A percentile compares a stretch with the other conserved stretches of the same genome.
Conservation (phyloP, 306 rosid species). For the Rosa rugosa region DNA sequence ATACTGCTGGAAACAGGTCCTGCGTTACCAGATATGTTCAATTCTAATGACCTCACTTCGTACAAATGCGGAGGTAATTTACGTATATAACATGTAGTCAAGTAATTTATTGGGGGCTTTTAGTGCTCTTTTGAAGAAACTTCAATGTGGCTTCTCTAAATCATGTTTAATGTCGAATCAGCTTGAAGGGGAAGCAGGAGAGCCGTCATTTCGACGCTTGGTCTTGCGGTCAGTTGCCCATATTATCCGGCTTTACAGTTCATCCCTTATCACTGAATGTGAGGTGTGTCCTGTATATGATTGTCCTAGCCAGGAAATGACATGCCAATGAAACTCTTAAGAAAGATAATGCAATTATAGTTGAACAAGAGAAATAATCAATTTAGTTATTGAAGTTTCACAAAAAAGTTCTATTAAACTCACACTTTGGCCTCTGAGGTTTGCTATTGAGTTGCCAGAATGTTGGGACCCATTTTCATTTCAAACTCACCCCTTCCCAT, state of each 20-base stretch:
- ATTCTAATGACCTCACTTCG: constrained; percentile 94
- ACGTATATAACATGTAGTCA: constrained; percentile 28
- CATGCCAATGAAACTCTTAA: constrained; percentile 17
- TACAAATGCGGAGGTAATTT: constrained; percentile 80
- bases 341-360: constrained; percentile 13
- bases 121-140: constrained; percentile 26
- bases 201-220: constrained; percentile 89
- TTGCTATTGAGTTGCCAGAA: not conserved
- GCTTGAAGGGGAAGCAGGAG: constrained; percentile 97
- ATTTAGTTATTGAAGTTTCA: not conserved
- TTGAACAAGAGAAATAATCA: not conserved
- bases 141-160: constrained; percentile 16
- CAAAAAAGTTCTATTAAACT: not conserved
- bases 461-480: not conserved
- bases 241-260: constrained; percentile 91
- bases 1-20: constrained; percentile 52
- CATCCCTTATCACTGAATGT: constrained; percentile 92
- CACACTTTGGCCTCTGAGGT: not conserved
- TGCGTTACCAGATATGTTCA: constrained; percentile 82
- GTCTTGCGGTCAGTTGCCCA: constrained; percentile 99
- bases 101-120: constrained; percentile 15
- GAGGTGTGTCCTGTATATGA: constrained; percentile 63
- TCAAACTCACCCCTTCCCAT: not conserved
- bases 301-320: constrained; percentile 20
- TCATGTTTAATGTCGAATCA: constrained; percentile 37